A percentile compares a stretch with the other conserved stretches of the same genome.
Conservation (phyloP, 2,329 filamentous ascomycete genomes). For the Harringtonia aguacate region DNA sequence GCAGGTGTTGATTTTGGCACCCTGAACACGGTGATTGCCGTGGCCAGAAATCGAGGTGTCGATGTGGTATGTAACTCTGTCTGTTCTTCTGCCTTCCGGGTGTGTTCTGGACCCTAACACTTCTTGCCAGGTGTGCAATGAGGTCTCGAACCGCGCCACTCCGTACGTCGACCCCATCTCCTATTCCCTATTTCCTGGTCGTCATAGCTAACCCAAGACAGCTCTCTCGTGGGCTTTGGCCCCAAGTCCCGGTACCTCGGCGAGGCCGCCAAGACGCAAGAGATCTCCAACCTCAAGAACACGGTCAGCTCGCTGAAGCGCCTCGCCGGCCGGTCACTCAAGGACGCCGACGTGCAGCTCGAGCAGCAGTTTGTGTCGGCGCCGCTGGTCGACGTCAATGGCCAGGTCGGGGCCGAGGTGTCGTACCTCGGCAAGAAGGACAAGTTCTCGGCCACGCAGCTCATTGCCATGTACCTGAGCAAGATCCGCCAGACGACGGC, state of each 20-base stretch:
- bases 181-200: constrained; percentile 4
- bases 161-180: constrained; percentile 58
- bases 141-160: constrained; percentile 95
- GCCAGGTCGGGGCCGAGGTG: constrained; percentile 91
- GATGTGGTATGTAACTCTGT: constrained; percentile 69
- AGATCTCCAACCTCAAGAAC: constrained; percentile 99
- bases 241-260: constrained; percentile 90
- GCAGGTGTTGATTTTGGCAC: constrained; percentile 87
- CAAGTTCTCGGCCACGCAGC: constrained; percentile 86
- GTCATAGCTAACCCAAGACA: constrained; percentile 28
- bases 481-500: constrained; percentile 86
- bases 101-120: constrained; percentile 8
- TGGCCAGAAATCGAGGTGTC: constrained; percentile 96
- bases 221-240: constrained; percentile 89
- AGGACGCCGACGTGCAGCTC: constrained; percentile 83
- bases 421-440: constrained; percentile 90
- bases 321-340: constrained; percentile 75
- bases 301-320: constrained; percentile 90
- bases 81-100: constrained; percentile 5
- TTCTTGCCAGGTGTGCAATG: constrained; percentile 75
- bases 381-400: constrained; percentile 77
- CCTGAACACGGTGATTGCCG: constrained; percentile 93
- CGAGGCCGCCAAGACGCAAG: constrained; percentile 94
- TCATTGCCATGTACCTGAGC: constrained; percentile 89
- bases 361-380: constrained; percentile 89